These are phyloP conservation scores for Karstenula rhodostoma DNA, from an alignment of 2,329 filamentous ascomycete genomes.

Conservation along the genomic window DNA sequence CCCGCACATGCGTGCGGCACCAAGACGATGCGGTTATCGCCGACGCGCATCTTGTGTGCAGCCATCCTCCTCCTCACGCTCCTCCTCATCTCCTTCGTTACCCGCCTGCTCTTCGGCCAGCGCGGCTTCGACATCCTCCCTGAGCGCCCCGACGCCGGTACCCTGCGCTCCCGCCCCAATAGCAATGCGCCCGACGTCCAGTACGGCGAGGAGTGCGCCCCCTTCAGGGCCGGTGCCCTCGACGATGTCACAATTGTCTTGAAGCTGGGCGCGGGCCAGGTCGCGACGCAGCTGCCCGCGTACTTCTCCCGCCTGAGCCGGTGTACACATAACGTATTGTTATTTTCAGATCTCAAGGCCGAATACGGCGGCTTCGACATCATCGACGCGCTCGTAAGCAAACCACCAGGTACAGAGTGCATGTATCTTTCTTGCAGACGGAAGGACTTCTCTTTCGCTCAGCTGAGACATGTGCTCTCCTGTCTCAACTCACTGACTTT, in stretches of 20 bases:
- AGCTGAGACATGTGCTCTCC: too few relatives aligned
- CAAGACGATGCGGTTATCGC: constrained; percentile 41
- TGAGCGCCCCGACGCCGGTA: constrained; percentile 34
- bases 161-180: constrained; percentile 24
- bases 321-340: constrained; percentile 63
- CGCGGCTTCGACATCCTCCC: constrained; percentile 43
- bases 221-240: constrained; percentile 43
- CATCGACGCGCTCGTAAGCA: constrained; percentile 56
- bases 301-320: constrained; percentile 64
- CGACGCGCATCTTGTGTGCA: constrained; percentile 44
- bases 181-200: constrained; percentile 27
- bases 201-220: constrained; percentile 44
- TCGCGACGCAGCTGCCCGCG: constrained; percentile 62
- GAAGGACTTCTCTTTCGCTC: too few relatives aligned
- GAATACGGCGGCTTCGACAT: constrained; percentile 59
- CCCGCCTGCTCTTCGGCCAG: constrained; percentile 33
- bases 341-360: constrained; percentile 68
- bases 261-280: constrained; percentile 66
- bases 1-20: constrained; percentile 4
- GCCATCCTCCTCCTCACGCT: constrained; percentile 34
- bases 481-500: too few relatives aligned
- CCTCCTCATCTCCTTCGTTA: constrained; percentile 31
- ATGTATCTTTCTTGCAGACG: too few relatives aligned
- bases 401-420: too few relatives aligned
- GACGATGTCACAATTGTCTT: constrained; percentile 63